Conservation (phyloP, 169 alveolate genomes). For the Theileria luwenshuni region DNA sequence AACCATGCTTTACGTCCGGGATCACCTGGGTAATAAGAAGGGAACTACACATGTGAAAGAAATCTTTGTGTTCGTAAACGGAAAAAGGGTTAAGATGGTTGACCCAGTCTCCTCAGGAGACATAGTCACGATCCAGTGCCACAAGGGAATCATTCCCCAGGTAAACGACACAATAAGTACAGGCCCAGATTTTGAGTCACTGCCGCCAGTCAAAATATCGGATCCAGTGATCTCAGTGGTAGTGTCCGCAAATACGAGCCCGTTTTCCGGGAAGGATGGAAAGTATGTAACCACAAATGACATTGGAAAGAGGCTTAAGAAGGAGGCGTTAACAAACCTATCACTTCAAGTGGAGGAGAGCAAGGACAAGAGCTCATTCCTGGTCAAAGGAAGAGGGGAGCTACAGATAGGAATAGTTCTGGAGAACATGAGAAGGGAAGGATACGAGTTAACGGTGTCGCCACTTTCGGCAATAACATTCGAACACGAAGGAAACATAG, state of each 20-base stretch:
- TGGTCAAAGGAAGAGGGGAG: conserved; percentile 92
- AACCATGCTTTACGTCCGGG: conserved; percentile 71
- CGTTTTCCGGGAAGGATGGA: conserved; percentile 91
- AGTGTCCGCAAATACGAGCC: conserved; percentile 88
- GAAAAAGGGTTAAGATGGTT: conserved; percentile 60
- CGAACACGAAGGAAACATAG: conserved; percentile 73
- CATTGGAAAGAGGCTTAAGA: conserved; percentile 86
- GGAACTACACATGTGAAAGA: conserved; percentile 75
- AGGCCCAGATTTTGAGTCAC: conserved; percentile 60
- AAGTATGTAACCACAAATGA: conserved; percentile 77
- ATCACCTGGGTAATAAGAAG: conserved; percentile 47
- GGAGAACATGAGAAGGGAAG: conserved; percentile 96
- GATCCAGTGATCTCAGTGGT: conserved; percentile 91
- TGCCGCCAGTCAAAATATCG: conserved; percentile 85
- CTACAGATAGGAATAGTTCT: conserved; percentile 91
- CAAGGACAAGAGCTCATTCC: conserved; percentile 76
- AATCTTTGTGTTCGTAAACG: conserved; percentile 72
- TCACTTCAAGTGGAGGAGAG: conserved; percentile 84
- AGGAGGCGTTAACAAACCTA: conserved; percentile 90
- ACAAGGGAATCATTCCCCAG: conserved; percentile 75
- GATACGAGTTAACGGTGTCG: conserved; percentile 89
- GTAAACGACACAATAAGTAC: conserved; percentile 78
- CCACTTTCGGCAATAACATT: conserved; percentile 88
- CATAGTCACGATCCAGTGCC: conserved; percentile 72
- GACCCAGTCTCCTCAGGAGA: conserved; percentile 75